Base-by-base conservation (phyloP, 331 rosid species). In the Cydonia oblonga region DNA sequence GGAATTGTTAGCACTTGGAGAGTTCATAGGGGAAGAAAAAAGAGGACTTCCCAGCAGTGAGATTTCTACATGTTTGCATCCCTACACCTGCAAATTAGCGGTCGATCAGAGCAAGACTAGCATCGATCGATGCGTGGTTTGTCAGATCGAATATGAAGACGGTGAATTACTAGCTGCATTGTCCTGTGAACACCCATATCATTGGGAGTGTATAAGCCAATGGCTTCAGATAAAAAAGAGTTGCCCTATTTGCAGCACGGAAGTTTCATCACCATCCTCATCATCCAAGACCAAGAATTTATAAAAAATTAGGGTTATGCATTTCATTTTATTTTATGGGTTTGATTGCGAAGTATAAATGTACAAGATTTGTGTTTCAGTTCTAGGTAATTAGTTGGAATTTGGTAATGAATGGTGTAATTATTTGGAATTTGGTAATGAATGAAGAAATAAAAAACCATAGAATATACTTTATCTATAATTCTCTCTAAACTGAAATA, bases 191-290 rank as follows among this genome's bases (percentile, higher is more conserved):
- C 98, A 95, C 76, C 91, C 90, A 75, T 95, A 88, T 68, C 98
- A 95, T 83, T 23, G 76, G 30, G 92, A 84, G 44, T 95, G 98
- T 80, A 89, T 95, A 65, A 79, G 66, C 79, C 79, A 81, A 52
- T 93, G 98, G 97, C 96, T 91, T 89, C 90, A 88, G 69, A 78
- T 89, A 62, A 95, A 87, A 76, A 95, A 82, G 77, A 85, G 81
- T 74, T 95, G 98, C 78, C 98, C 98, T 42, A 91, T 95, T 15
- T 95, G 98, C 74, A 74, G 78, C 85, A 81, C 67, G 57, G 97
- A 91, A 81, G 90, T 85, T 73, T 20, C 42, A 38, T 38, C 42
- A 38, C 42, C 42, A 38, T 38, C 42, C 42, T 38, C 42, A 38
- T 38, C 42, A 38, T 38, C 42, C 42, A 38, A 38, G 42, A 38